phyloP scores from a whole-genome alignment of 352 stramenopile genomes.

The Phytophthora palmivora region DNA sequence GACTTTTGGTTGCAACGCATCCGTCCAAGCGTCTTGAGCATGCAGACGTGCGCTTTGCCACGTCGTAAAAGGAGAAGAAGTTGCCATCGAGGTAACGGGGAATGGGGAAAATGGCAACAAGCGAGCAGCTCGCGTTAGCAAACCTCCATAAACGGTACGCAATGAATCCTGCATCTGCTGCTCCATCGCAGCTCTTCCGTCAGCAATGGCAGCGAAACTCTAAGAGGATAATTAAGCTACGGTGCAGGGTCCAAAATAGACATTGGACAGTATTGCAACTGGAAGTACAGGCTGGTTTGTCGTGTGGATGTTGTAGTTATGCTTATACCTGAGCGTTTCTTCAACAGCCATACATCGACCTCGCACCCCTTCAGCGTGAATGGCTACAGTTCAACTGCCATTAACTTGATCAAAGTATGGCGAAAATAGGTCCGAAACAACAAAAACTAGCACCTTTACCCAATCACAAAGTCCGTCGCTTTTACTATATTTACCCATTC shows the following conservation, averaged over 20 bases:
- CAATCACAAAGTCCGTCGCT: not conserved
- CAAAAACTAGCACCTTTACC: not conserved
- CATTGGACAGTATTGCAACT: too few species aligned
- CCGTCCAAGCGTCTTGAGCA: slow-evolving; percentile 34
- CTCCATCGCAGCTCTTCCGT: slow-evolving; percentile 8
- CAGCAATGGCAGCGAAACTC: too few species aligned
- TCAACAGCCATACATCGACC: not conserved
- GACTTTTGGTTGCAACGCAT: slow-evolving; percentile 42
- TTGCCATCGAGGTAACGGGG: slow-evolving; percentile 29
- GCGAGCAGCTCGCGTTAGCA: slow-evolving; percentile 10
- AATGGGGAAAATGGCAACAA: slow-evolving; percentile 2
- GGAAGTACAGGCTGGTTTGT: too few species aligned
- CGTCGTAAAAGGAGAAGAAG: slow-evolving; percentile 28
- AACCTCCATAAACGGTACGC: slow-evolving; percentile 15
- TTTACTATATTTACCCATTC: slow-evolving; percentile 18
- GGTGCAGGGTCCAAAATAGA: too few species aligned
- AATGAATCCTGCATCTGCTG: slow-evolving; percentile 18
- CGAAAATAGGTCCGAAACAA: not conserved
- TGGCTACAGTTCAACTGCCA: slow-evolving; percentile 16
- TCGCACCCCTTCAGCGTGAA: too few species aligned
- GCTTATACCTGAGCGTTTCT: not conserved
- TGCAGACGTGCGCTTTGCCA: slow-evolving; percentile 44
- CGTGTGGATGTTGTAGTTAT: not conserved
- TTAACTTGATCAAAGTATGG: slow-evolving; percentile 28
- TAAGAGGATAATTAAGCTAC: too few species aligned